Conservation (phyloP, 345 rosid species). For the Kernera saxatilis region DNA sequence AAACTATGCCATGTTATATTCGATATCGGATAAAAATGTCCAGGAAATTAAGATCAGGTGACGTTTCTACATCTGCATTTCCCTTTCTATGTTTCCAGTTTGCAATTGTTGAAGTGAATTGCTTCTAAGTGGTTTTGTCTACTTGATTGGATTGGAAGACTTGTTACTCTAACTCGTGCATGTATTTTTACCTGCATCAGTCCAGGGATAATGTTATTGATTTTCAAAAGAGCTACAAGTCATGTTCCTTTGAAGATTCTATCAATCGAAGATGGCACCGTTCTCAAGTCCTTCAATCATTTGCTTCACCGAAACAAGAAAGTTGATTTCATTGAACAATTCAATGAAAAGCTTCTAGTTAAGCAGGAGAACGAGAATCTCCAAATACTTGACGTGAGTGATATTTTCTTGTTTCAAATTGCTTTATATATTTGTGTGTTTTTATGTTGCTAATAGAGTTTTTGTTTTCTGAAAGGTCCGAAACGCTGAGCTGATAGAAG, state of each 20-base stretch:
- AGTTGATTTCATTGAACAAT: conserved; percentile 90
- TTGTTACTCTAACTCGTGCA: neutral
- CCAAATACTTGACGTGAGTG: conserved; percentile 84
- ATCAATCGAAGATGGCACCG: conserved; percentile 87
- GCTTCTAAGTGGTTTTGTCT: conserved; percentile 15
- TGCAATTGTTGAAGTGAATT: conserved; percentile 42
- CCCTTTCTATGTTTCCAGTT: neutral
- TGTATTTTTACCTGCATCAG: conserved; percentile 36
- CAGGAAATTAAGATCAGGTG: conserved; percentile 97
- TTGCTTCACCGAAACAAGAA: conserved; percentile 85
- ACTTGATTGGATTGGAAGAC: neutral
- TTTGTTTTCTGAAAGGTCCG: conserved; percentile 58
- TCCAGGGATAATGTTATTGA: conserved; percentile 89
- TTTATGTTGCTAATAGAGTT: neutral
- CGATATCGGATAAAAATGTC: conserved; percentile 67
- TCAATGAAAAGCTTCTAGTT: conserved; percentile 91
- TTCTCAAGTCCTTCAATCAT: conserved; percentile 79
- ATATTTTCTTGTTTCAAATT: neutral
- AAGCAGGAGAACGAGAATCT: conserved; percentile 94
- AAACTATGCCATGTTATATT: conserved; percentile 74
- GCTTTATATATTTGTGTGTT: neutral
- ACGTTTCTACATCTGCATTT: neutral
- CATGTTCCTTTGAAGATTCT: conserved; percentile 80
- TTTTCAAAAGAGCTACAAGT: conserved; percentile 65
- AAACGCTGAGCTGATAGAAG: conserved; percentile 70